Base-by-base conservation (phyloP, 176 grass and related monocot genomes). In the Musa acuminata region DNA sequence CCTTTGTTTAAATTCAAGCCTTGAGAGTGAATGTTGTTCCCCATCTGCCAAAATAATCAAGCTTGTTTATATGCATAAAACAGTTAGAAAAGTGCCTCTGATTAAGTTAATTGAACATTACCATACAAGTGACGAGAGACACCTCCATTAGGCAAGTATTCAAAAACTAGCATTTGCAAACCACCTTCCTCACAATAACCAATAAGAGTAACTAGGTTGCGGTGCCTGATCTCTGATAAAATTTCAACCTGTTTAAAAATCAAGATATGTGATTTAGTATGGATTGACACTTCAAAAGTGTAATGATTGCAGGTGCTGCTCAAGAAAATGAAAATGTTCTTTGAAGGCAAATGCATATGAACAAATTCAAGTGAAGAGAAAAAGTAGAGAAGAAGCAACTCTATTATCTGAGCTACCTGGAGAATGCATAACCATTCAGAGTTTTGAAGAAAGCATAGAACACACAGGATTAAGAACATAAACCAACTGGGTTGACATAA, bases 1-100 rank as follows among this genome's bases (percentile, higher is more conserved):
- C 87, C 94, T 93, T 50, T 98, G 90, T 71, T 98, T 98, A 78
- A 98, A 98, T 80, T 97, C 94, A 53, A 98, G 84, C 72, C 82
- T 87, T 8, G 90, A 91, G 75, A 71, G 74, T 0, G 80, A 82
- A 82, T 89, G 82, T 74, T 75, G 85, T n/a, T 85, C 74, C 0
- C 51, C 83, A 64, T 84, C 87, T 94, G 84, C 14, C 62, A 69
- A 81, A 78, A 25, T 76, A 80, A 63, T 14, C 35, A 64, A 65
- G 25, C 66, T 23, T 60, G 35, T 65, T 80, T 19, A 53, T 35
- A 69, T 58, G 22, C 27, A 5, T 9, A 79, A 64, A 64, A 25
- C 43, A 21, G 4, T 51, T 7, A 64, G 52, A 73, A 74, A 60
- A 80, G 23, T 29, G 35, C 43, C n/a, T 27, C 13, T 55, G 0